Conservation (phyloP, 768 basidiomycete genomes). For the Tulasnella sp. region DNA sequence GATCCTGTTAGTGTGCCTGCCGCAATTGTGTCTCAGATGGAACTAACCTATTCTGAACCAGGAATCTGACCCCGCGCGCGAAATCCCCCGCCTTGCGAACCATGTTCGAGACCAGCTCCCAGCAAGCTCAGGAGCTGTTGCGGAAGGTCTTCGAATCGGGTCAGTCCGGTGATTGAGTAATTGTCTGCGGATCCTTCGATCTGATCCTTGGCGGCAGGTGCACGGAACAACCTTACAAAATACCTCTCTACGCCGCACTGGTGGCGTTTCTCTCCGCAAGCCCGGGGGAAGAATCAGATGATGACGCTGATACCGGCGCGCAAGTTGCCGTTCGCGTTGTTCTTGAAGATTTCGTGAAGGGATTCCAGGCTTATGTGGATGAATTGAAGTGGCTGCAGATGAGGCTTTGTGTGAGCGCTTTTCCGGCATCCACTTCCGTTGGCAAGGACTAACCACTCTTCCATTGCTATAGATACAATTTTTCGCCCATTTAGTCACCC, state of each 20-base stretch:
- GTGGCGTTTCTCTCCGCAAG: conserved; percentile 59
- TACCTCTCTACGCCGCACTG: conserved; percentile 80
- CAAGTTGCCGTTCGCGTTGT: conserved; percentile 48
- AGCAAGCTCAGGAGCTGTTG: conserved; percentile 57
- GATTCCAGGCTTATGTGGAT: conserved; percentile 84
- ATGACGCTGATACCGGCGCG: conserved; percentile 42
- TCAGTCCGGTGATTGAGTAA: conserved; percentile 37
- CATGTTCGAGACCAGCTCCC: conserved; percentile 60
- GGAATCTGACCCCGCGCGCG: conserved; percentile 59
- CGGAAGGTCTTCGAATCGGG: conserved; percentile 75
- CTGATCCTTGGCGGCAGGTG: conserved; percentile 49
- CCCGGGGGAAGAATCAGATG: conserved; percentile 39
- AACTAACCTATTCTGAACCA: conserved; percentile 36
- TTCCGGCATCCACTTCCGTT: conserved; percentile 28
- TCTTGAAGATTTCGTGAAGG: conserved; percentile 87
- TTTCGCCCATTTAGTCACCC: conserved; percentile 81
- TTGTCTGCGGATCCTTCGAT: background rate
- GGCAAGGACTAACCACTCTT: background rate
- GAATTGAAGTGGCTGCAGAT: conserved; percentile 88
- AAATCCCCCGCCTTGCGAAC: conserved; percentile 61
- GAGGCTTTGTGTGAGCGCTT: conserved; percentile 69
- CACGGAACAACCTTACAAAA: conserved; percentile 92
- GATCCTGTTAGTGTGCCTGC: conserved; percentile 53
- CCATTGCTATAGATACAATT: conserved; percentile 68
- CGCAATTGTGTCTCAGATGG: background rate